Conservation (phyloP, 352 stramenopile genomes). For the Phytophthora quininea region DNA sequence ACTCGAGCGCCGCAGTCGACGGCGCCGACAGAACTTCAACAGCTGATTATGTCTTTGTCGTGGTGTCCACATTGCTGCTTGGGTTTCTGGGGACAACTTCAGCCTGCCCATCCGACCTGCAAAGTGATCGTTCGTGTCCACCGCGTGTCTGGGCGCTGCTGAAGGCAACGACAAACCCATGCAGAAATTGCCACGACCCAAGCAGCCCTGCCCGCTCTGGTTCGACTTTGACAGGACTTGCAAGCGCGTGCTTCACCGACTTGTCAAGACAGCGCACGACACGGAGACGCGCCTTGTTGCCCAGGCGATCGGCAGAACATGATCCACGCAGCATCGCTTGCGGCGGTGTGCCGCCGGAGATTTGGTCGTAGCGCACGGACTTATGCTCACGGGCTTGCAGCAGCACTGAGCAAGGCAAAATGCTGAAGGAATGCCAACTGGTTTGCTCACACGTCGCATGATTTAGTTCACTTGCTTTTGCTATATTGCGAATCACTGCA, state of each 20-base stretch:
- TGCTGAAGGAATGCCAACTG: neutral
- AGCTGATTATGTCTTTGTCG: neutral
- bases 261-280: constrained; percentile 7
- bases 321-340: too few species aligned
- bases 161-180: constrained; percentile 16
- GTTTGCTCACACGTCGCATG: neutral
- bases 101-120: constrained; percentile 19
- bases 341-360: neutral
- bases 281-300: neutral
- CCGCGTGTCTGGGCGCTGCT: constrained; percentile 26
- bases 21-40: neutral
- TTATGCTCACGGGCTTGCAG: neutral
- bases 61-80: constrained; percentile 11
- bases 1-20: constrained; percentile 21
- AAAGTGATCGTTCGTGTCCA: neutral
- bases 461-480: neutral
- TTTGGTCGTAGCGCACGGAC: neutral
- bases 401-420: too few species aligned
- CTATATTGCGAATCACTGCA: neutral
- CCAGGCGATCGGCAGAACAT: neutral
- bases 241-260: constrained; percentile 7
- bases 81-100: neutral
- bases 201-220: constrained; percentile 10
- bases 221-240: neutral
- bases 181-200: constrained; percentile 4